Base-by-base conservation (phyloP, 2,329 filamentous ascomycete species). In the Lizonia empirigonia region DNA sequence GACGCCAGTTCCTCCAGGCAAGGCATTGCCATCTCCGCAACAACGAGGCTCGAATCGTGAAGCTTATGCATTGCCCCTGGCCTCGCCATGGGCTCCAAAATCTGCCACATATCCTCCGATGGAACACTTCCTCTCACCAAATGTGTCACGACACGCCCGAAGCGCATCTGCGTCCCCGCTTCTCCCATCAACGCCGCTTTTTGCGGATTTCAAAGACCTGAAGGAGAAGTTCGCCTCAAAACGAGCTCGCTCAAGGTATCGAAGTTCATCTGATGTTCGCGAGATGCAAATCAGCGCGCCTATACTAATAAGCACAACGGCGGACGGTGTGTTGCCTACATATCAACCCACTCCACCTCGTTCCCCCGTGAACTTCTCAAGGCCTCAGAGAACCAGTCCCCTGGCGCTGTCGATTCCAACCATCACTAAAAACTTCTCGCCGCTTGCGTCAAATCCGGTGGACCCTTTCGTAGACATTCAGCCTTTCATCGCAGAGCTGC, bases 1-100 rank as follows among this genome's bases (percentile, higher is more conserved):
- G 61, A 84, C 87, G 24, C 90, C 88, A 9, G 80, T 86, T 44
- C 83, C 85, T 18, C 66, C 63, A 39, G 51, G 49, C 24, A 70
- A 63, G 33, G 51, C 59, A 16, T 22, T 60, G 19, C 59, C 60
- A 16, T 63, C 62, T 35, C 56, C 64, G 13, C 47, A 55, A 3
- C 48, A 58, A 13, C 58, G 59, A 16, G 57, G 58, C 24, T 33
- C 62, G 1, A 59, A 61, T 26, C 44, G 26, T 12, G 58, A 66
- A 26, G 30, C 57, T 5, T 63, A 64, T 32, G 27, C 47, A 5
- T 53, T 52, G 59, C 63, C 55, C 51, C 54, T 39, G 36, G 60
- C 64, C 49, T 58, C 57, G 18, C 51, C 53, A 40, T 57, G 59
- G 63, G 53, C 53, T 13, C 67, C 67, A 7, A 61, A 56, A 23